Base-by-base conservation (phyloP, 176 grass and related monocot species). In the Musa beccarii region DNA sequence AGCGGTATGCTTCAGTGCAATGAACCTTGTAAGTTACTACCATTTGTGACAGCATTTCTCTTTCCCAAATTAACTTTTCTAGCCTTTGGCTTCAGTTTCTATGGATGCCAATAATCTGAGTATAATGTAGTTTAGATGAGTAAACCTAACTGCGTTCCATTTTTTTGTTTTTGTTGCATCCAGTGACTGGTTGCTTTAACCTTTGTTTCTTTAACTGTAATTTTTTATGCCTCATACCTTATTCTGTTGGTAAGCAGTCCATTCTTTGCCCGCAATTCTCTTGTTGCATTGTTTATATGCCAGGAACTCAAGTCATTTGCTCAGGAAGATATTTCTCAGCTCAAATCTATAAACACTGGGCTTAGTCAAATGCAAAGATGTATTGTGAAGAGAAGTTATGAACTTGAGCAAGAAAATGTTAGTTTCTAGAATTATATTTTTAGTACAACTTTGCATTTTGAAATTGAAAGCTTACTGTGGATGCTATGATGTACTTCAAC, bases 341-440 rank as follows among this genome's bases (percentile, higher is more conserved):
- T 86, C 19, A 73, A 77, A 88, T 90, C 75, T 57, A 52, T 88
- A 28, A 77, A 86, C 50, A 78, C 75, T 56, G 81, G 85, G 75
- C 79, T 84, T 81, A 75, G 88, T 71, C 82, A 86, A 83, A 28
- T 85, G 63, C 81, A 69, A 29, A 81, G 74, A 62, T 75, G 28
- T 52, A 75, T 86, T 74, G 82, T 65, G 53, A 75, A 86, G 52
- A 92, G 76, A 76, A 72, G 77, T 85, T 72, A 77, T 76, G 87
- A 89, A 86, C 70, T 90, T 84, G 83, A 92, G 76, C 26, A 65
- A 65, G 93, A 96, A 62, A 96, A 96, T 87, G 93, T 96, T 81
- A 59, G 75, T 54, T 71, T 72, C 13, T 16, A 74, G 59, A 64
- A 43, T 57, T 73, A 51, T 70, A 16, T 5, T 70, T 70, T 20